phyloP scores from a whole-genome alignment of 2,329 filamentous ascomycete genomes.

The Fusarium ambrosium region DNA sequence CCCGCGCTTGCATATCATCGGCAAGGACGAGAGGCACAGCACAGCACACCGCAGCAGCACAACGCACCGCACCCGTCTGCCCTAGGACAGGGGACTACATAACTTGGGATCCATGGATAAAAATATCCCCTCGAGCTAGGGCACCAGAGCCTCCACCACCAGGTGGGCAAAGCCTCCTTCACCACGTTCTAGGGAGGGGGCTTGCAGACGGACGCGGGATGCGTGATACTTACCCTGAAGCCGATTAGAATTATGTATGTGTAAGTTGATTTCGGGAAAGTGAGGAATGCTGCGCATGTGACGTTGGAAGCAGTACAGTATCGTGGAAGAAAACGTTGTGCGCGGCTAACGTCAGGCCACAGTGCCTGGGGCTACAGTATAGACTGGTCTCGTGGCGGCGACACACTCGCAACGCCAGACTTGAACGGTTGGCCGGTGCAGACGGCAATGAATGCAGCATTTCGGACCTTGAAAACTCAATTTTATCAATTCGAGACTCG shows the following conservation, averaged over 20 bases:
- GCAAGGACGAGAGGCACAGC: slow-evolving; percentile 31
- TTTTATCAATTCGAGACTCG: slow-evolving; percentile 6
- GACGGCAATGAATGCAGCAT: slow-evolving; percentile 2
- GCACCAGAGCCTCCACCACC: slow-evolving; percentile 37
- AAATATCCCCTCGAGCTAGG: slow-evolving; percentile 41
- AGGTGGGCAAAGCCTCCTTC: slow-evolving; percentile 29
- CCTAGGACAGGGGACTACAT: slow-evolving; percentile 29
- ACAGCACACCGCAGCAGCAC: slow-evolving; percentile 27
- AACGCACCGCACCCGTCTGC: neutral
- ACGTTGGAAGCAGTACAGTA: slow-evolving; percentile 6
- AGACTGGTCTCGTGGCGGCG: neutral
- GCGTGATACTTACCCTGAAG: slow-evolving; percentile 26
- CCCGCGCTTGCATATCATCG: slow-evolving; percentile 12
- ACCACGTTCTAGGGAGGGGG: slow-evolving; percentile 29
- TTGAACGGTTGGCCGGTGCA: slow-evolving; percentile 16
- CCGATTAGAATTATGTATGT: slow-evolving; percentile 20
- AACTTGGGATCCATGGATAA: slow-evolving; percentile 37
- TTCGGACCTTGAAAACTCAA: slow-evolving; percentile 1
- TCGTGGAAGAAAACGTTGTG: slow-evolving; percentile 6
- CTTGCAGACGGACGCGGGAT: slow-evolving; percentile 31
- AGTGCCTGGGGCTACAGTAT: neutral
- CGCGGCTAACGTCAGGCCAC: neutral
- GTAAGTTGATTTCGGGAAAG: slow-evolving; percentile 27
- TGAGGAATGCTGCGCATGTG: slow-evolving; percentile 41
- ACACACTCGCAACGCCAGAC: slow-evolving; percentile 6